A percentile compares a stretch with the other conserved stretches of the same genome.
phyloP scores from a whole-genome alignment of 306 rosid species.

The Vicia villosa region DNA sequence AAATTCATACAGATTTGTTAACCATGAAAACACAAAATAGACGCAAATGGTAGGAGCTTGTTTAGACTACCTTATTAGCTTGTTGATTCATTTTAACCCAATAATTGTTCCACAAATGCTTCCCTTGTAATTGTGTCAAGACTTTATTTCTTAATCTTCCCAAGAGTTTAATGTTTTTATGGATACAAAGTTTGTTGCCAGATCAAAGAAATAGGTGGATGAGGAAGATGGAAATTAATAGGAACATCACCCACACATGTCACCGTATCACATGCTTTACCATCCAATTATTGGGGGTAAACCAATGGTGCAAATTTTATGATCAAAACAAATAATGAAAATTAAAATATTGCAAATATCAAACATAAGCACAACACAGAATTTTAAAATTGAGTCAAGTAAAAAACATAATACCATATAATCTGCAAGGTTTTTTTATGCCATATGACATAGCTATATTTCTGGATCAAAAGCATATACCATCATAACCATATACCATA shows the following conservation, averaged over 20 bases:
- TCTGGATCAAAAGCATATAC: not conserved
- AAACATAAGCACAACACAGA: not conserved
- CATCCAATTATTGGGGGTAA: not conserved
- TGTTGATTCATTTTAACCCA: conserved; percentile 49
- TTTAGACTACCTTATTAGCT: conserved; percentile 45
- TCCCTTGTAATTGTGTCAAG: conserved; percentile 8
- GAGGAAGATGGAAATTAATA: conserved; percentile 33
- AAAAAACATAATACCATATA: too few relatives aligned
- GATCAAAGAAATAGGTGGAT: conserved; percentile 22
- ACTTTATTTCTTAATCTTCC: not conserved
- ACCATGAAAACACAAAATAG: not conserved
- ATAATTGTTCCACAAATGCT: conserved; percentile 9
- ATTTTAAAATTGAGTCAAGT: not conserved
- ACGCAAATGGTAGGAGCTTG: not conserved
- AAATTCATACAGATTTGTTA: not conserved
- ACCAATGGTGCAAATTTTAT: not conserved
- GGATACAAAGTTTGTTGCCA: conserved; percentile 17
- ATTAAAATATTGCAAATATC: not conserved
- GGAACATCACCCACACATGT: not conserved
- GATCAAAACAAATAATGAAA: not conserved
- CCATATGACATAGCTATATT: conserved; percentile 1
- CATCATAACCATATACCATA: not conserved
- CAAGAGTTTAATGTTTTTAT: not conserved
- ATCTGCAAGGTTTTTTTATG: not conserved
- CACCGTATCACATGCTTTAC: not conserved